Conservation (phyloP, 2,329 filamentous ascomycete species). For the Cryphonectria japonica region DNA sequence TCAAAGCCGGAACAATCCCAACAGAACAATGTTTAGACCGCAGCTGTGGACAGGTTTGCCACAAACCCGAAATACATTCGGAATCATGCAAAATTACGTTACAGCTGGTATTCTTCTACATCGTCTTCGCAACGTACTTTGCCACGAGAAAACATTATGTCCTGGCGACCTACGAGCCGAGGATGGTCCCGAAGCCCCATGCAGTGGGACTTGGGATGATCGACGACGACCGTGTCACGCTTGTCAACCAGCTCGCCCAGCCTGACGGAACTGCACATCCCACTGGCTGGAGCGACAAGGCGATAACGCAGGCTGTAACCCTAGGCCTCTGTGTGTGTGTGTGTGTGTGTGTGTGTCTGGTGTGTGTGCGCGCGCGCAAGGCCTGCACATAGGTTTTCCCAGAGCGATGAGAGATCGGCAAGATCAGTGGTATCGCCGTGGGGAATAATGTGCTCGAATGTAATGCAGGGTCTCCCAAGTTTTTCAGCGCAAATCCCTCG, state of each 20-base stretch:
- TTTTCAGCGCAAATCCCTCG: slow-evolving; percentile 5
- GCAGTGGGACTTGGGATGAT: slow-evolving; percentile 2
- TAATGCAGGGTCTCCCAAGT: neutral
- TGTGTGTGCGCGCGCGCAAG: neutral
- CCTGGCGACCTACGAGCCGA: neutral
- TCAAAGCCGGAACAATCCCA: neutral
- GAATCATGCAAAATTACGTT: neutral
- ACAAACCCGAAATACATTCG: neutral
- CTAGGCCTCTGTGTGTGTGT: neutral
- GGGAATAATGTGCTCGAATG: neutral
- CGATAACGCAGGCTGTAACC: slow-evolving; percentile 26
- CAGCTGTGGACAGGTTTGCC: neutral
- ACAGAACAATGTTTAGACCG: neutral
- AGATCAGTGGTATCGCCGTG: slow-evolving; percentile 4
- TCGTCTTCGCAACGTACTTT: neutral
- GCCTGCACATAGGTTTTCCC: neutral
- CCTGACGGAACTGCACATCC: slow-evolving; percentile 21
- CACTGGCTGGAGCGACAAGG: slow-evolving; percentile 24
- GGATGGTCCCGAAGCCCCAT: neutral
- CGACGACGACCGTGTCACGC: neutral
- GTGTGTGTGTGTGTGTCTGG: too few species aligned
- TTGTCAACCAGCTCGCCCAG: neutral
- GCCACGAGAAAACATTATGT: neutral
- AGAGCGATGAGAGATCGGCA: slow-evolving; percentile 14
- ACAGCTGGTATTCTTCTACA: neutral